Conservation (phyloP, 2,329 filamentous ascomycete genomes). For the Cadophora sp. region DNA sequence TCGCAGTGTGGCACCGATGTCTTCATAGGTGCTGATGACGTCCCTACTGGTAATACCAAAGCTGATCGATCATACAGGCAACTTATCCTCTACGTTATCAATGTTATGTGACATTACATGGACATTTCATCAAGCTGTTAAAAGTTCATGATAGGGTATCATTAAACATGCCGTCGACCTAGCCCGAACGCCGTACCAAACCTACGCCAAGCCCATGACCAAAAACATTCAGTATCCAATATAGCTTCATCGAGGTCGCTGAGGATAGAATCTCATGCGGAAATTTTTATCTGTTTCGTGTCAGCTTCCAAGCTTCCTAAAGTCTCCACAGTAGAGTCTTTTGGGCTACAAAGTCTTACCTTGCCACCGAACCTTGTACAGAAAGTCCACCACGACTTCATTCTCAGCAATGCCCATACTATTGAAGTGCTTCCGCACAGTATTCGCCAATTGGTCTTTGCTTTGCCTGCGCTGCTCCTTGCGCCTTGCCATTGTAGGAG, state of each 20-base stretch:
- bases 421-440: constrained; percentile 85
- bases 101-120: neutral
- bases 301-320: constrained; percentile 23
- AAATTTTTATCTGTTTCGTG: constrained; percentile 47
- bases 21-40: too few species aligned
- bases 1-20: too few species aligned
- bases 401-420: constrained; percentile 79
- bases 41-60: too few species aligned
- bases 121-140: neutral
- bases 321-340: neutral
- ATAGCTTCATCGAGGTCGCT: constrained; percentile 36
- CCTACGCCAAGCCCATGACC: constrained; percentile 15
- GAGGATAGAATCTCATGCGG: constrained; percentile 48
- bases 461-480: constrained; percentile 70
- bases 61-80: too few species aligned
- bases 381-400: constrained; percentile 74
- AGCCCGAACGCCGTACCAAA: neutral
- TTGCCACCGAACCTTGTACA: constrained; percentile 48
- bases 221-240: neutral
- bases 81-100: neutral
- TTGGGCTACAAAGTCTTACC: constrained; percentile 33
- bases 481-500: constrained; percentile 76
- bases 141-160: constrained; percentile 5
- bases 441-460: constrained; percentile 74
- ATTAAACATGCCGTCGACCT: constrained; percentile 4